These are phyloP conservation scores for Sclerotinia sclerotiorum DNA, from an alignment of 2,329 filamentous ascomycete genomes.

Conservation along the genomic window DNA sequence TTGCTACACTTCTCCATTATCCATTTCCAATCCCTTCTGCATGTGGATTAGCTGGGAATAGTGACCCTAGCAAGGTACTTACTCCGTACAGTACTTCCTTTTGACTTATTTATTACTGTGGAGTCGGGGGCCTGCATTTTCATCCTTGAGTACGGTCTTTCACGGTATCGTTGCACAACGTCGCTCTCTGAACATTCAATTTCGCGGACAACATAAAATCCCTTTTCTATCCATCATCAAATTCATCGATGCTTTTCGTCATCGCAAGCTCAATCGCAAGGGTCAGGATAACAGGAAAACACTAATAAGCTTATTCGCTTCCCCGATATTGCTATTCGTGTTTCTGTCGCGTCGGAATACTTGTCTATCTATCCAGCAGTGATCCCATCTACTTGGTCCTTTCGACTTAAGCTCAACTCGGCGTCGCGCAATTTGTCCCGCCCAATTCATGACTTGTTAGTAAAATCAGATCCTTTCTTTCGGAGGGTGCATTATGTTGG, in stretches of 20 bases:
- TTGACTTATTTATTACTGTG: conserved; percentile 9
- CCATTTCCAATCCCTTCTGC: conserved; percentile 29
- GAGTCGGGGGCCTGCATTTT: conserved; percentile 17
- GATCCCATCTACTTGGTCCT: neutral
- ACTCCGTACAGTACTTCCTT: neutral
- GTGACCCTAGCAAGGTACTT: conserved; percentile 42
- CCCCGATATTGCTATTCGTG: neutral
- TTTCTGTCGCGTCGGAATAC: conserved; percentile 19
- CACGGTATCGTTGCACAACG: conserved; percentile 16
- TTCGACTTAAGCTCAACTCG: conserved; percentile 3
- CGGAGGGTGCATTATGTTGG: conserved; percentile 30
- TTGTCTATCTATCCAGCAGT: neutral
- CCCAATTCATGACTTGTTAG: conserved; percentile 28
- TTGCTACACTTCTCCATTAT: conserved; percentile 4
- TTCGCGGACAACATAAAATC: conserved; percentile 13
- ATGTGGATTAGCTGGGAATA: conserved; percentile 40
- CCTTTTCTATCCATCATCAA: conserved; percentile 14
- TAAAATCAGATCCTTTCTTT: conserved; percentile 17
- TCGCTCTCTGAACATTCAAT: conserved; percentile 15
- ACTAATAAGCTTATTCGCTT: neutral
- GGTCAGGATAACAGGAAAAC: neutral
- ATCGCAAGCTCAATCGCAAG: conserved; percentile 12
- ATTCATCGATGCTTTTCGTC: conserved; percentile 18
- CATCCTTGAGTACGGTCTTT: conserved; percentile 12
- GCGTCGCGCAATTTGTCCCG: neutral